Base-by-base conservation (phyloP, 805 yeast species). In the Saturnispora diversa region DNA sequence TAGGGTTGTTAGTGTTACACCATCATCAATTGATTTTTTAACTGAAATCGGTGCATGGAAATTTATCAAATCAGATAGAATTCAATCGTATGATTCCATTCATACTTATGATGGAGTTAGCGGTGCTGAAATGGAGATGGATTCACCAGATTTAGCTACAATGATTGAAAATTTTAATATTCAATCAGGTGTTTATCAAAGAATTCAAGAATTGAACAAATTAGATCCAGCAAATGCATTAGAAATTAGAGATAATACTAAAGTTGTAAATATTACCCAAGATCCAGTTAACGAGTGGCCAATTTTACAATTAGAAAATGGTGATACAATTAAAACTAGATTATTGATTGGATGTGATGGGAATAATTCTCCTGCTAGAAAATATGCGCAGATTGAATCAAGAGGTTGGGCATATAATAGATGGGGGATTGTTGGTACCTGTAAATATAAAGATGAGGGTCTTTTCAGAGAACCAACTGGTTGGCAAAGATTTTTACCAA, bases 291-390 rank as follows among this genome's bases (percentile, higher is more conserved):
- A 59, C 0, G 74, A 75, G 35, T 85, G 96, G 95, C 97, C 97
- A 1, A 55, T 76, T 7, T 78, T 90, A 11, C 65, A 71, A 20
- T 64, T 88, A 11, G 72, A 75, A 11, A 73, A 72, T 46, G 97
- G 95, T 1, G 72, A 73, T 11, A 48, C 54, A 10, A 66, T 80
- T 37, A 73, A 74, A 52, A 72, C 95, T 0, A 69, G 95, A 40
- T 66, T 88, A n/a, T 65, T 88, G 16, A 75, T 92, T 12, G 98
- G 98, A 7, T 95, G 96, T 29, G 98, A 92, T 58, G 98, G 98
- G 1, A 86, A 78, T 58, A 85, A 87, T 58, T 87, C 97, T 1
- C 96, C 97, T 0, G 97, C 84, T 5, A 72, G 97, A 35, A 69
- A 72, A 47, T 88, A 72, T 54, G 81, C 97, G 0, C 77, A 74